A percentile compares a stretch with the other conserved stretches of the same genome.
These are phyloP conservation scores for Ganoderma boninense DNA, from an alignment of 1,284 basidiomycete genomes.

Conservation along the genomic window DNA sequence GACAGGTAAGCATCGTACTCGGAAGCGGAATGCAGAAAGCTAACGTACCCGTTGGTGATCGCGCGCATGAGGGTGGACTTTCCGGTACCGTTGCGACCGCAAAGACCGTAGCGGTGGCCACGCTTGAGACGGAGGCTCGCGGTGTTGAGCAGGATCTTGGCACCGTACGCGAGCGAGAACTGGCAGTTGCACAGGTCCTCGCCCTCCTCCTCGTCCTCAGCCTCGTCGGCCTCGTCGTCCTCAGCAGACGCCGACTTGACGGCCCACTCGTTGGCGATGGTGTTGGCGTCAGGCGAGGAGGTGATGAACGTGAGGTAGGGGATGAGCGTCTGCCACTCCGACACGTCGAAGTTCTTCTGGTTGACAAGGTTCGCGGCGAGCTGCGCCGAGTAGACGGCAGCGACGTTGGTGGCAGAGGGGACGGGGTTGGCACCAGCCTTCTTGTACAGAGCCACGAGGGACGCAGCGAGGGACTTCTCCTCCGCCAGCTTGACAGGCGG, in stretches of 20 bases:
- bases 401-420: slow-evolving; percentile 66
- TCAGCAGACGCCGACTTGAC: slow-evolving; percentile 89
- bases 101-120: slow-evolving; percentile 98
- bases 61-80: slow-evolving; percentile 99
- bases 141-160: slow-evolving; percentile 97
- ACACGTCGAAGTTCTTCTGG: slow-evolving; percentile 90
- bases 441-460: slow-evolving; percentile 83
- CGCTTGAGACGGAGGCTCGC: slow-evolving; percentile 97
- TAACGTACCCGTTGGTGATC: slow-evolving; percentile 77
- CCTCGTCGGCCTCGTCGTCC: slow-evolving; percentile 72
- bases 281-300: slow-evolving; percentile 70
- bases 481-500: slow-evolving; percentile 85
- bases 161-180: slow-evolving; percentile 98
- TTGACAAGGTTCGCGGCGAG: slow-evolving; percentile 90
- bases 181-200: slow-evolving; percentile 99
- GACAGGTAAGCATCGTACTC: slow-evolving; percentile 15
- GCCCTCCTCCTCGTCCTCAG: slow-evolving; percentile 95
- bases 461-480: slow-evolving; percentile 67
- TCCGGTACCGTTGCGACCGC: slow-evolving; percentile 98
- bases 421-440: slow-evolving; percentile 70
- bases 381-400: slow-evolving; percentile 77
- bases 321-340: slow-evolving; percentile 87
- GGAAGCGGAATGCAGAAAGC: slow-evolving; percentile 13
- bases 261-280: slow-evolving; percentile 85
- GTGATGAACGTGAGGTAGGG: slow-evolving; percentile 80